These are phyloP conservation scores for Rachicladosporium sp. DNA, from an alignment of 2,329 filamentous ascomycete species.

Conservation along the genomic window DNA sequence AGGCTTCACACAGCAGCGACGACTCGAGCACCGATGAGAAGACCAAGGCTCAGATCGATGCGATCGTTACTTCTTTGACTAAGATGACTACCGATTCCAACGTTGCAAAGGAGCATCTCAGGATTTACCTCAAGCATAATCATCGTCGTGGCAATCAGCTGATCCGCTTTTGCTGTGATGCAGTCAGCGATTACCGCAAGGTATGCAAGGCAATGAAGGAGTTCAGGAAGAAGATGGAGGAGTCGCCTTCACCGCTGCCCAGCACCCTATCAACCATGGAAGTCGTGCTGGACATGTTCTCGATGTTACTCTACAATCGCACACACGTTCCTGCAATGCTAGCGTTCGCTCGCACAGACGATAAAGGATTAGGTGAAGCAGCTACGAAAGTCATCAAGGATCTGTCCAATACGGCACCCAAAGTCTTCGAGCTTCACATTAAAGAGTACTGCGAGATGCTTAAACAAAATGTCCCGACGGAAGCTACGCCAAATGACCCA, in stretches of 20 bases:
- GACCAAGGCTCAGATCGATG: conserved; percentile 56
- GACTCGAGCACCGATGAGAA: conserved; percentile 58
- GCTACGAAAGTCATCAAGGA: conserved; percentile 86
- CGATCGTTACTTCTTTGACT: conserved; percentile 59
- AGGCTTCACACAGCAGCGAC: conserved; percentile 79
- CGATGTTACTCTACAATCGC: conserved; percentile 80
- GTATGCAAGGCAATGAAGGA: conserved; percentile 85
- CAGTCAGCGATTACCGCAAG: conserved; percentile 83
- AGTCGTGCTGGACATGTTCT: conserved; percentile 70
- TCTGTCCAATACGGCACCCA: conserved; percentile 78
- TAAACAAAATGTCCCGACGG: conserved; percentile 64
- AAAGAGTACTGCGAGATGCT: conserved; percentile 82
- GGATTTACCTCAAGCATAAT: conserved; percentile 82
- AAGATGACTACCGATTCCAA: conserved; percentile 64
- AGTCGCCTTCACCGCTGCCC: conserved; percentile 45
- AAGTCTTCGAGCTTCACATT: conserved; percentile 85
- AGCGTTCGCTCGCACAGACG: conserved; percentile 72
- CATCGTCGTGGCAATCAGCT: conserved; percentile 85
- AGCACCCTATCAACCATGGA: conserved; percentile 65
- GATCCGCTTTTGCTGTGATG: conserved; percentile 70
- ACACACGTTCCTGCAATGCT: conserved; percentile 88
- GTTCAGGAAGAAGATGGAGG: conserved; percentile 55
- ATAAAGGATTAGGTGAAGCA: conserved; percentile 61
- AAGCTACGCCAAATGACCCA: conserved; percentile 54
- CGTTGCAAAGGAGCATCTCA: conserved; percentile 62